Conservation (phyloP, 495 filamentous ascomycete genomes). For the Aspergillus kassunensis region DNA sequence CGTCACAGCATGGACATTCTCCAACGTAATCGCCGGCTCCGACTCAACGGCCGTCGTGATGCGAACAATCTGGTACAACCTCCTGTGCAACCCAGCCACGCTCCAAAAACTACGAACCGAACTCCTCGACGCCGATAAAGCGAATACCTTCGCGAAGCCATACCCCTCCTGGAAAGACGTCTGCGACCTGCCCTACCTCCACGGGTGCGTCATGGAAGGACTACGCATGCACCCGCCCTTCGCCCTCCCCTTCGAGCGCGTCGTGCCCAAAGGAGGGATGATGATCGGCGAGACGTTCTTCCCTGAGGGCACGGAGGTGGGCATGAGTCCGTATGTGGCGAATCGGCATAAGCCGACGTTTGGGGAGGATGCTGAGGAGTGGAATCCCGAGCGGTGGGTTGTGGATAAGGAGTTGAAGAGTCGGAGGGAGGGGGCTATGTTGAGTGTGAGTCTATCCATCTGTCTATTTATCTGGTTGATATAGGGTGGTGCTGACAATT, state of each 20-base stretch:
- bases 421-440: neutral
- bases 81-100: conserved; percentile 28
- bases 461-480: neutral
- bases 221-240: conserved; percentile 49
- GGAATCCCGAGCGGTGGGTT: conserved; percentile 12
- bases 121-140: neutral
- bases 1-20: conserved; percentile 20
- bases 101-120: conserved; percentile 21
- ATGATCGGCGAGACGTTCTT: conserved; percentile 19
- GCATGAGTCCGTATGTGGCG: conserved; percentile 19
- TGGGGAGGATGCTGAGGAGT: conserved; percentile 4
- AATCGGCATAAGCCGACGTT: conserved; percentile 13
- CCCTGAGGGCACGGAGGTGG: conserved; percentile 19
- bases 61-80: conserved; percentile 30
- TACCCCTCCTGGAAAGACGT: conserved; percentile 29
- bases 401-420: neutral
- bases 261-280: conserved; percentile 31
- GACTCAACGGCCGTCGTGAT: conserved; percentile 44
- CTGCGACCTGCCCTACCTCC: conserved; percentile 32
- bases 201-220: conserved; percentile 53
- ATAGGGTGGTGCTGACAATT: neutral
- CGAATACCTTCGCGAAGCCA: conserved; percentile 16
- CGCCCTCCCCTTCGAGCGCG: conserved; percentile 33
- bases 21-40: conserved; percentile 44
- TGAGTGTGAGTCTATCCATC: neutral